phyloP scores from a whole-genome alignment of 2,329 filamentous ascomycete species.

The Diaporthe ilicicola region DNA sequence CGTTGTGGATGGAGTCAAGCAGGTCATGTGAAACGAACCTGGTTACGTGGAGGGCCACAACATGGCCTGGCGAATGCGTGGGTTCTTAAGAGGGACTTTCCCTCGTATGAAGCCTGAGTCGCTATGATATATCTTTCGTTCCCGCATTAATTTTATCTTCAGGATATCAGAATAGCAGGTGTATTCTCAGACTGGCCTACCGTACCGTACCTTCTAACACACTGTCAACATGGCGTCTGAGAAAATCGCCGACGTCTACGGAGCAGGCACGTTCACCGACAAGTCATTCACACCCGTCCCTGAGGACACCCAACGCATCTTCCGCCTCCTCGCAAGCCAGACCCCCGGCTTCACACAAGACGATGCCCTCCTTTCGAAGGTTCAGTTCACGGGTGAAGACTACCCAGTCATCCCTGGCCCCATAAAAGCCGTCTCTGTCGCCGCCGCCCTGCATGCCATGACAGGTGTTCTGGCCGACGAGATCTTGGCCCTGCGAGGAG shows the following conservation, averaged over 20 bases:
- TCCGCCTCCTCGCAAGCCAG: constrained; percentile 41
- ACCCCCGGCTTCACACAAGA: constrained; percentile 46
- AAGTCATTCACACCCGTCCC: constrained; percentile 39
- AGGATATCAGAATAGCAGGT: not conserved
- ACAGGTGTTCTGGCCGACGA: constrained; percentile 46
- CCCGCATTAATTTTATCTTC: not conserved
- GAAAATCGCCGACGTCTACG: constrained; percentile 40
- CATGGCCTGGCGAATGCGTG: not conserved
- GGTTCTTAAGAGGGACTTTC: not conserved
- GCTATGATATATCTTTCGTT: not conserved
- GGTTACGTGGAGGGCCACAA: not conserved
- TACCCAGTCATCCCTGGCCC: constrained; percentile 46
- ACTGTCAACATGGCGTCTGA: constrained; percentile 34
- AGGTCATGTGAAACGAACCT: not conserved
- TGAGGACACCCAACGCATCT: constrained; percentile 43
- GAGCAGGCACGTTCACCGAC: constrained; percentile 44
- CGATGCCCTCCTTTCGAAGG: constrained; percentile 39
- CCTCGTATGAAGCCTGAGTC: not conserved
- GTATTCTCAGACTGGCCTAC: too few species aligned
- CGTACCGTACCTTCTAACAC: too few species aligned
- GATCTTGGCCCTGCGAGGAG: constrained; percentile 44
- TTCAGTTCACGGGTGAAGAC: constrained; percentile 42
- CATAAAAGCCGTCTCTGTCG: constrained; percentile 45
- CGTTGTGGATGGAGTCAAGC: not conserved
- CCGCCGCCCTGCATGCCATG: constrained; percentile 47